Percentiles rank a stretch among this genome's conserved stretches.
Conservation (phyloP, 805 yeast genomes). For the Komagataella pastoris region DNA sequence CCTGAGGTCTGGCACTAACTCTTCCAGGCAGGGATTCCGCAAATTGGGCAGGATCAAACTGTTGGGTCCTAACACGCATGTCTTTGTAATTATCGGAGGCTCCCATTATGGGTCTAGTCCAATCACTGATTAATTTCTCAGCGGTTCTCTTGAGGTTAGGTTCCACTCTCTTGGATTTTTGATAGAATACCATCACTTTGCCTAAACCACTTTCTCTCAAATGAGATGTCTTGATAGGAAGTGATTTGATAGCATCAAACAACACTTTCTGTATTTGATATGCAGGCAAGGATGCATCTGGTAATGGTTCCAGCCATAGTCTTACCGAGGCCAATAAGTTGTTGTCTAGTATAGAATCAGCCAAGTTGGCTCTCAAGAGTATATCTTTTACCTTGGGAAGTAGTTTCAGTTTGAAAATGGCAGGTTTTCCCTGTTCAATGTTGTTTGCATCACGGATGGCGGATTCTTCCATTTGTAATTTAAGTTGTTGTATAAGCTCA, state of each 20-base stretch:
- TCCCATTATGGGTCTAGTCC: constrained; percentile 98
- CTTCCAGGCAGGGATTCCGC: constrained; percentile 25
- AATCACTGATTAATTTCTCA: constrained; percentile 83
- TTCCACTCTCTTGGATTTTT: constrained; percentile 81
- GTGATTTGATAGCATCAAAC: constrained; percentile 54
- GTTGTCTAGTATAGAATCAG: constrained; percentile 89
- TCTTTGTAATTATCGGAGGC: constrained; percentile 91
- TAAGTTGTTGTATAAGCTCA: constrained; percentile 68
- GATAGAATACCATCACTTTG: constrained; percentile 85
- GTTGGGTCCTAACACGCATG: constrained; percentile 54
- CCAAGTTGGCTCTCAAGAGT: constrained; percentile 69
- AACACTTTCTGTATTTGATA: constrained; percentile 88
- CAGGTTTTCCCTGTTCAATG: constrained; percentile 50
- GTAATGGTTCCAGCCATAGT: constrained; percentile 95
- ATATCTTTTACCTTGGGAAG: constrained; percentile 69
- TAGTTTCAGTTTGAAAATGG: constrained; percentile 64
- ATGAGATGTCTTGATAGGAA: constrained; percentile 94
- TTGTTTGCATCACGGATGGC: constrained; percentile 59
- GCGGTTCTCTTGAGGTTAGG: constrained; percentile 76
- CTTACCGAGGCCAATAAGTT: constrained; percentile 86
- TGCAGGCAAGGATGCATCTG: constrained; percentile 96
- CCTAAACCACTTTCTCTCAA: constrained; percentile 91
- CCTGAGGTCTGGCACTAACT: constrained; percentile 14
- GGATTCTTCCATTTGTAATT: constrained; percentile 82
- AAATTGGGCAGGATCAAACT: constrained; percentile 49